These are phyloP conservation scores for Debaryomyces nepalensis DNA, from an alignment of 1,139 yeast species.

Conservation along the genomic window DNA sequence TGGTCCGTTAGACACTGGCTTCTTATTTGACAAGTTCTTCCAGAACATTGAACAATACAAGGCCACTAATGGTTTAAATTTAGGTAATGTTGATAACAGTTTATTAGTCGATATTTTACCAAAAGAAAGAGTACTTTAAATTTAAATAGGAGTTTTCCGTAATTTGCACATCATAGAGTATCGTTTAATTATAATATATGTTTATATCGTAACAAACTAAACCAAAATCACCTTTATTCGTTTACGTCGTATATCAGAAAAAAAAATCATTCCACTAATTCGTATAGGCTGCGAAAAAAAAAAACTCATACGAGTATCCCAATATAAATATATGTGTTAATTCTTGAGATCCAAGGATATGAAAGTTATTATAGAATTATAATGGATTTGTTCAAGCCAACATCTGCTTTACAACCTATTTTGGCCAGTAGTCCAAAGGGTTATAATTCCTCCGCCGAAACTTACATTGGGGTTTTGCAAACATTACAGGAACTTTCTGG, in stretches of 20 bases:
- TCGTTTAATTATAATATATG: slow-evolving; percentile 3
- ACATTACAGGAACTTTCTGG: slow-evolving; percentile 13
- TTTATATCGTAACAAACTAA: slow-evolving; percentile 2
- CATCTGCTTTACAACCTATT: slow-evolving; percentile 18
- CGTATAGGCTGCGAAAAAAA: neutral
- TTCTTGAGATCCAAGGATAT: too few relatives aligned
- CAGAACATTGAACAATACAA: slow-evolving; percentile 67
- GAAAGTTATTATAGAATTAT: neutral
- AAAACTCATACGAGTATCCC: neutral
- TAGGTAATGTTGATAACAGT: slow-evolving; percentile 52
- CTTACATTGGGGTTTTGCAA: slow-evolving; percentile 16
- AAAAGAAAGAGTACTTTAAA: slow-evolving; percentile 71
- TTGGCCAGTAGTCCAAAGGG: slow-evolving; percentile 13
- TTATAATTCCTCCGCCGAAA: neutral
- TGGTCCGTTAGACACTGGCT: slow-evolving; percentile 92
- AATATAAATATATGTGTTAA: slow-evolving; percentile 1
- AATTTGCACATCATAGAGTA: slow-evolving; percentile 5
- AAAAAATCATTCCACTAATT: slow-evolving; percentile 7
- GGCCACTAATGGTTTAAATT: slow-evolving; percentile 44
- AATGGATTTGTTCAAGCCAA: slow-evolving; percentile 15
- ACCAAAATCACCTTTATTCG: neutral
- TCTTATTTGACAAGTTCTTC: slow-evolving; percentile 88
- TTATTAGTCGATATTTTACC: slow-evolving; percentile 81
- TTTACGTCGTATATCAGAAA: slow-evolving; percentile 1
- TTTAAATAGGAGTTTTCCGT: neutral